These are phyloP conservation scores for Fusarium compactum DNA, from an alignment of 2,329 filamentous ascomycete species.

Conservation along the genomic window DNA sequence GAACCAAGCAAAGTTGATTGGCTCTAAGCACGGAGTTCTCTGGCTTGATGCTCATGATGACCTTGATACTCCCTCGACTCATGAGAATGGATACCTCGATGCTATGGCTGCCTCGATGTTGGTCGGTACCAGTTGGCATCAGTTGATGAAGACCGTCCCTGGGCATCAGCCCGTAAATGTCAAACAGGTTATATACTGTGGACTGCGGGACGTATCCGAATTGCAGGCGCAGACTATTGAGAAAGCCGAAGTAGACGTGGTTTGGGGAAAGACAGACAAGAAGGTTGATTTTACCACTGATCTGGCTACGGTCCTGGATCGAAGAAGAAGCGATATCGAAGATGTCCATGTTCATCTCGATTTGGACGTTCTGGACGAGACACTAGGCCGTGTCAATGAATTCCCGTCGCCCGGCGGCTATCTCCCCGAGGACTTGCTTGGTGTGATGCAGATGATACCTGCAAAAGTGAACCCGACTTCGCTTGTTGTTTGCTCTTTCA, in stretches of 20 bases:
- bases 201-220: not conserved
- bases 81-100: not conserved
- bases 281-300: not conserved
- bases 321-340: not conserved
- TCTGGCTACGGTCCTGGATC: not conserved
- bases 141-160: not conserved
- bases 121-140: not conserved
- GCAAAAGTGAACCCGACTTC: not conserved
- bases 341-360: not conserved
- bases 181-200: not conserved
- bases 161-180: not conserved
- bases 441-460: not conserved
- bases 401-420: not conserved
- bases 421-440: not conserved
- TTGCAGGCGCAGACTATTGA: not conserved
- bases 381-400: not conserved
- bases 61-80: not conserved
- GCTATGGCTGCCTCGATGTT: not conserved
- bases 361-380: not conserved
- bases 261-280: not conserved
- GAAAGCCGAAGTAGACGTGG: not conserved
- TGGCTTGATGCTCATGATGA: conserved; percentile 2
- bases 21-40: not conserved
- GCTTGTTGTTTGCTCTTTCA: not conserved
- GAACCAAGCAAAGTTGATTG: not conserved